Conservation (phyloP, 176 grass and related monocot species). For the Dendrocalamus sinicus region DNA sequence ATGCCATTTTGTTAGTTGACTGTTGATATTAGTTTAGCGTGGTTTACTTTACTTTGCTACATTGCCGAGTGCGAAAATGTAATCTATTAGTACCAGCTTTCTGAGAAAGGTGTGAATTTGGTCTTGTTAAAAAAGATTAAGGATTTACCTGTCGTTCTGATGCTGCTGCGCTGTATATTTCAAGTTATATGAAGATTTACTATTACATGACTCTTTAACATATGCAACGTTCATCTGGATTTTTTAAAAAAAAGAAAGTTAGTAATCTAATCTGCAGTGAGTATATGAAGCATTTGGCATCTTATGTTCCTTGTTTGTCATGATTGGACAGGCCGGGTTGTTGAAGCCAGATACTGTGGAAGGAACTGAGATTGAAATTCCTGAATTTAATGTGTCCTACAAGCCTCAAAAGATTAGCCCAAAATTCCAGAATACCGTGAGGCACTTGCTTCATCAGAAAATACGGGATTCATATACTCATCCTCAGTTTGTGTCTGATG, state of each 20-base stretch:
- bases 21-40: background rate
- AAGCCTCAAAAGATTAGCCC: constrained; percentile 95
- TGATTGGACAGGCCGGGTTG: constrained; percentile 66
- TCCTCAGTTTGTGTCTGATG: constrained; percentile 87
- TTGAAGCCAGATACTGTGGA: constrained; percentile 81
- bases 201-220: background rate
- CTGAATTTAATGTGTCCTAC: constrained; percentile 96
- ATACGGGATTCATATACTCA: constrained; percentile 92
- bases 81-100: background rate
- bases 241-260: background rate
- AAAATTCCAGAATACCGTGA: constrained; percentile 75
- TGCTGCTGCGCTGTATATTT: background rate
- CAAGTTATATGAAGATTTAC: background rate
- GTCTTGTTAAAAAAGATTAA: background rate
- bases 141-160: background rate
- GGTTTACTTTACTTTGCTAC: constrained; percentile 1
- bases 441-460: constrained; percentile 82
- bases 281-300: constrained; percentile 17
- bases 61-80: background rate
- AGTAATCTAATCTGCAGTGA: background rate
- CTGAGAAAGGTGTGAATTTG: background rate
- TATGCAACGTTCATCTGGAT: background rate
- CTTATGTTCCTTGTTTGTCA: constrained; percentile 34
- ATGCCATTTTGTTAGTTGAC: background rate
- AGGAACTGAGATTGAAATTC: constrained; percentile 78